These are phyloP conservation scores for Scytalidium sp. DNA, from an alignment of 2,329 filamentous ascomycete genomes.

Conservation along the genomic window DNA sequence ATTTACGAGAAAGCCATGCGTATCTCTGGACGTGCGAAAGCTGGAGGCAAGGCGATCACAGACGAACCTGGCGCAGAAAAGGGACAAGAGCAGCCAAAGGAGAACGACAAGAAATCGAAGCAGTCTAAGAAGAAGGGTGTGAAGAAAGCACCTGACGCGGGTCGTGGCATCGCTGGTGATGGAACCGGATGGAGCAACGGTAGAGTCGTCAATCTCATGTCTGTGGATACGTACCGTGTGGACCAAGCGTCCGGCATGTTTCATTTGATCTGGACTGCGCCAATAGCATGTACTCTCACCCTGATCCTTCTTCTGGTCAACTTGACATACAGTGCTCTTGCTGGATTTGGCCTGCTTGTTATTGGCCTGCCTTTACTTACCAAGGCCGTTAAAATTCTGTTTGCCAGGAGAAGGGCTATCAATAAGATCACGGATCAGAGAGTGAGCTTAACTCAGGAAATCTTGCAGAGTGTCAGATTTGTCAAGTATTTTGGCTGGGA, in stretches of 20 bases:
- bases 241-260: constrained; percentile 87
- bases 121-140: constrained; percentile 38
- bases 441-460: constrained; percentile 88
- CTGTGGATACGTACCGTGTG: constrained; percentile 88
- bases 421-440: constrained; percentile 94
- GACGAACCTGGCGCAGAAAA: constrained; percentile 35
- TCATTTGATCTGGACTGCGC: constrained; percentile 87
- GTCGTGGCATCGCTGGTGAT: constrained; percentile 57
- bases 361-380: constrained; percentile 76
- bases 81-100: constrained; percentile 40
- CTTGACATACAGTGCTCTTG: constrained; percentile 82
- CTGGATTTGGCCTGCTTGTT: constrained; percentile 80
- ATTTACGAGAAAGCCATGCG: constrained; percentile 94
- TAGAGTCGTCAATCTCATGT: constrained; percentile 89
- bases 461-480: constrained; percentile 85
- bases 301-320: constrained; percentile 81
- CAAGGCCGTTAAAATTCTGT: constrained; percentile 71
- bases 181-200: constrained; percentile 89
- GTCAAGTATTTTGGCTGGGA: constrained; percentile 99
- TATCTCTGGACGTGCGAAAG: constrained; percentile 82
- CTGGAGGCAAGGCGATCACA: constrained; percentile 62
- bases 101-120: constrained; percentile 31
- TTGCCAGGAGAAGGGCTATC: constrained; percentile 72
- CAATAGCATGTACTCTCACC: constrained; percentile 74
- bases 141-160: constrained; percentile 36